These are phyloP conservation scores for Vitis rotundifolia DNA, from an alignment of 164 flowering plant species.

Conservation along the genomic window DNA sequence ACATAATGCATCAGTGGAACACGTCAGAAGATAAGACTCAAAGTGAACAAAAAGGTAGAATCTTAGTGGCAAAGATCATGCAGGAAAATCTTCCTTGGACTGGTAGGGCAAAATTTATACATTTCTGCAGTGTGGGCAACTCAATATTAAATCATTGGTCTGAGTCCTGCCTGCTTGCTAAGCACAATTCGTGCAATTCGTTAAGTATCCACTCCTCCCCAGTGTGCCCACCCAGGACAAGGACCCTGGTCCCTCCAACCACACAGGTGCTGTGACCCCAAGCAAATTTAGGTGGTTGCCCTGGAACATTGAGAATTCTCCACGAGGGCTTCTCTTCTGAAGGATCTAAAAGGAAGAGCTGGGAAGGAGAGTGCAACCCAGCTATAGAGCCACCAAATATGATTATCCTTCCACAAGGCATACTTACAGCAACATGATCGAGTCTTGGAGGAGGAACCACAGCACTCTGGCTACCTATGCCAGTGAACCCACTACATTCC, in stretches of 20 bases:
- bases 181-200: constrained; percentile 77
- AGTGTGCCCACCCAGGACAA: constrained; percentile 82
- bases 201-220: constrained; percentile 90
- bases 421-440: constrained; percentile 85
- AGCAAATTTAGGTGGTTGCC: constrained; percentile 80
- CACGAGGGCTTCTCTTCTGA: constrained; percentile 82
- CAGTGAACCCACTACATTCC: constrained; percentile 49
- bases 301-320: constrained; percentile 84
- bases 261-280: constrained; percentile 98
- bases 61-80: not conserved
- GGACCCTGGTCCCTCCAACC: constrained; percentile 79
- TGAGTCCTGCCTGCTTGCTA: constrained; percentile 67
- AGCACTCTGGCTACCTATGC: constrained; percentile 54
- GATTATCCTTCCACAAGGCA: constrained; percentile 87
- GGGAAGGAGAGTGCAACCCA: constrained; percentile 82
- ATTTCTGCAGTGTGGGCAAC: not conserved
- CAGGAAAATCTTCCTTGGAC: constrained; percentile 3
- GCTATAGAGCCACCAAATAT: constrained; percentile 89
- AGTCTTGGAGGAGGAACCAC: constrained; percentile 83
- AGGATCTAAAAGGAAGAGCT: constrained; percentile 84
- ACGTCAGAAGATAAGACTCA: not conserved
- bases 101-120: not conserved
- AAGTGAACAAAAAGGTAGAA: not conserved
- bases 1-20: not conserved
- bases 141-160: constrained; percentile 23